Conservation (phyloP, 441 rosid species). For the Aleurites moluccanus region DNA sequence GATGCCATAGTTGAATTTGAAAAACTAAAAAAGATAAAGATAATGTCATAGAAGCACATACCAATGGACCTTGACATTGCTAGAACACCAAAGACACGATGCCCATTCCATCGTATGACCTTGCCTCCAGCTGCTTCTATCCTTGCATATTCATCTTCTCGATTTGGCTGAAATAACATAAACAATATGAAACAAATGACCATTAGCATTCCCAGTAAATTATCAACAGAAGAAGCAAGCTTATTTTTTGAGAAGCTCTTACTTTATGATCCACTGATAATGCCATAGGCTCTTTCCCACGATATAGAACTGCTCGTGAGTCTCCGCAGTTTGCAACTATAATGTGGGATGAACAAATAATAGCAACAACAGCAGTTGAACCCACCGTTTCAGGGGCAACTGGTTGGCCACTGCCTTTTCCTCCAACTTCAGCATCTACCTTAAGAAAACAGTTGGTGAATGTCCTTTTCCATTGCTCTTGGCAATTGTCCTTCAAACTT, state of each 20-base stretch:
- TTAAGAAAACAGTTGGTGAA: conserved; percentile 70
- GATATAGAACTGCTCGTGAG: conserved; percentile 87
- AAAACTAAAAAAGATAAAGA: neutral
- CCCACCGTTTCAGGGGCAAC: conserved; percentile 91
- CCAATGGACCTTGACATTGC: conserved; percentile 97
- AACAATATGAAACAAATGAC: conserved; percentile 14
- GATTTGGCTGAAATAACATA: conserved; percentile 62
- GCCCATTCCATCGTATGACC: conserved; percentile 95
- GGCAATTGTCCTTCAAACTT: conserved; percentile 47
- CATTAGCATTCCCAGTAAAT: conserved; percentile 3
- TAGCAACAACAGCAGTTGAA: conserved; percentile 85
- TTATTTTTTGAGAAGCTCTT: conserved; percentile 23
- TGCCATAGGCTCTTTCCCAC: conserved; percentile 82
- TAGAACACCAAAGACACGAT: conserved; percentile 90
- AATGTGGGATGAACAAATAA: conserved; percentile 75
- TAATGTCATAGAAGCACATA: conserved; percentile 28
- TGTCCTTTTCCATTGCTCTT: conserved; percentile 67
- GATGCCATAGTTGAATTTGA: neutral
- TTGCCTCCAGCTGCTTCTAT: conserved; percentile 94
- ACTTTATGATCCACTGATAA: conserved; percentile 92
- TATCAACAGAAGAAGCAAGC: conserved; percentile 12
- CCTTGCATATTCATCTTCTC: conserved; percentile 89
- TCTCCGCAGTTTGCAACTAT: conserved; percentile 90
- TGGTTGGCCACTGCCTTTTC: conserved; percentile 49
- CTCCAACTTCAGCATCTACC: conserved; percentile 79